Base-by-base conservation (phyloP, 768 basidiomycete genomes). In the Mycena pura region DNA sequence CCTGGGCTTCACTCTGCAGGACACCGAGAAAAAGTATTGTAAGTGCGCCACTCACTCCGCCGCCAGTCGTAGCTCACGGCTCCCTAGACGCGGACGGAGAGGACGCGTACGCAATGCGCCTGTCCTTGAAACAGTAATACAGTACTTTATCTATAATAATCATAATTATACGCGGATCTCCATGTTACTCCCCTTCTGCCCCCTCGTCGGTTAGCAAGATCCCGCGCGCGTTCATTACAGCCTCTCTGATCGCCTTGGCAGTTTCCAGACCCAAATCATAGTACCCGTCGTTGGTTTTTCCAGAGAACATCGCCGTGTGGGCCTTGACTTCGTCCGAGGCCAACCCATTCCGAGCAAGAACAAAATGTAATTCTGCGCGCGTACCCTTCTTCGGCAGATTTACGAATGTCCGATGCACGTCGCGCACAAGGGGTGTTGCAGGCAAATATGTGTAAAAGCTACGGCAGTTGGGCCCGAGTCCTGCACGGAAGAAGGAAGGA, bases 11-110 rank as follows among this genome's bases (percentile, higher is more conserved):
- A 85, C 88, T 2, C 89, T 96, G 7, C 87, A 91, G 64, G 87
- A 85, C 45, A 87, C 96, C 57, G 96, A 98, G 73, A 93, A 93
- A 75, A 88, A 86, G 68, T 99, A 99, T 67, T 99, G 95, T 96
- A 72, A 60, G 80, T 73, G 14, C 43, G 9, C 15, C 31, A 15
- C 15, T n/a, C 44, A 15, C 34, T 49, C n/a, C 45, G n/a, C 7
- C 10, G n/a, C 40, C 4, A 9, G 24, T 10, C 9, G 25, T 44
- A 28, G 19, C 59, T 44, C 31, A 49, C 22, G 32, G 9, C 13
- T 49, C 39, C 39, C 32, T 71, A 96, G 95, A 96, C 76, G 95
- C 94, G 3, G 95, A 97, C 69, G 95, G 95, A 4, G 95, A 97
- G 75, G 94, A 96, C 62, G 95, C 95, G 21, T 95, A 94, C 70